Percentiles rank a stretch among this genome's conserved stretches.
Conservation (phyloP, 108 stramenopile genomes). For the Hondaea fermentalgiana region DNA sequence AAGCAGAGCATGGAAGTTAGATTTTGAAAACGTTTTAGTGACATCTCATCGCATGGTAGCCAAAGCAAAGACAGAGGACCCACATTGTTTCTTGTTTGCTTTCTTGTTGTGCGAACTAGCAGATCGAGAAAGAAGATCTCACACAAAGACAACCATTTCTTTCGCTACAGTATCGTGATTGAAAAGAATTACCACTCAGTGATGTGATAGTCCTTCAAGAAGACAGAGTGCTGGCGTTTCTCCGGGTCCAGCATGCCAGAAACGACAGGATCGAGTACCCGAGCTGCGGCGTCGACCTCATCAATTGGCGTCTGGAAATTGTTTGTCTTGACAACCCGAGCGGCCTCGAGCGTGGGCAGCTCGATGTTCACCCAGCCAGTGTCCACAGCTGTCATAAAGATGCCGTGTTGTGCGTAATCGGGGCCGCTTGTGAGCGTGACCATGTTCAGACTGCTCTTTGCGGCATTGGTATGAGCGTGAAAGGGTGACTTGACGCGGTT, state of each 20-base stretch:
- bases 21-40: too few species aligned
- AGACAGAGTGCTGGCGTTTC: neutral
- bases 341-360: conserved; percentile 70
- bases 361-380: conserved; percentile 89
- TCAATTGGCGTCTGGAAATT: conserved; percentile 82
- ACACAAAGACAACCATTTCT: too few species aligned
- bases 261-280: conserved; percentile 67
- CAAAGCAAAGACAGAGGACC: too few species aligned
- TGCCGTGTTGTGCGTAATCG: conserved; percentile 63
- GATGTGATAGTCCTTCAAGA: conserved; percentile 13
- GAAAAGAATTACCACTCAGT: conserved; percentile 3
- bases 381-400: conserved; percentile 82
- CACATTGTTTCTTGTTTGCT: too few species aligned
- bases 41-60: too few species aligned
- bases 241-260: neutral
- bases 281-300: conserved; percentile 78
- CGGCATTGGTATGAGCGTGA: conserved; percentile 82
- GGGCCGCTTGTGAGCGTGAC: conserved; percentile 73
- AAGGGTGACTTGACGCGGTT: conserved; percentile 80
- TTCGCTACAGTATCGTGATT: neutral
- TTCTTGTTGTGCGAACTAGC: too few species aligned
- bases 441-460: conserved; percentile 86
- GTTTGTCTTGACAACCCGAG: conserved; percentile 63
- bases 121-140: too few species aligned
- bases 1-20: too few species aligned